Evolutionary conservation across 805 yeast genomes (phyloP), one percentile per base, ranked within the genome.

Genomic region (Saccharomycopsis fibuligera): DNA sequence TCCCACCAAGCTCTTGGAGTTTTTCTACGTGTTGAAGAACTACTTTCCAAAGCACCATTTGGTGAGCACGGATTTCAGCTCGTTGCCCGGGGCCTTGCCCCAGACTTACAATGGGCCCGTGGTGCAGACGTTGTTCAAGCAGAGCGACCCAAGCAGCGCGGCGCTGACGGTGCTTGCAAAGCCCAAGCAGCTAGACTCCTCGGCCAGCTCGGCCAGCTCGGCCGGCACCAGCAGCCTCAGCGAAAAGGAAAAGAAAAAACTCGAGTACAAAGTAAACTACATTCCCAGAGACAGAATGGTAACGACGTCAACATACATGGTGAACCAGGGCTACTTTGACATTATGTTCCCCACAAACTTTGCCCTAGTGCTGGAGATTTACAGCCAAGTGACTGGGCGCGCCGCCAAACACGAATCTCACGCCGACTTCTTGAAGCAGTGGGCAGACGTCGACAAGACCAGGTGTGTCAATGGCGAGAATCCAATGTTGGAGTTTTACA

Each of bases 331-430:
- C 0, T 83, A 74, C 59, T 87, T 86, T 61, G 95, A 87, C 62
- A 86, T 87, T 44, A 79, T 86, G 83, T 87, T 87, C 59, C 86
- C 95, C 8, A 87, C 95, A 0, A 84, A 87, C 58, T 88, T 87
- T 62, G 65, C 67, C 5, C 67, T 79, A 6, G 78, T 80, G 3
- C 70, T 76, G 36, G 83, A 80, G 43, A 53, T 86, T 51, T 88
- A 87, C 60, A 67, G 69, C 16, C 75, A 75, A 53, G 75, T 85
- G 14, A 75, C 81, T 19, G 88, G 88, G 0, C 82, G 76, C 56
- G 61, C 72, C 2, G 73, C 81, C 14, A 67, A 65, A 46, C 74
- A 76, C 0, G 69, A 76, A 37, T 64, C 79, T 33, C 95, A 87
- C 63, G 64, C 69, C 5, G 85, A 79, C 16, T 87, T 85, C 54